A percentile compares a stretch with the other conserved stretches of the same genome.
Evolutionary conservation across 2,329 filamentous ascomycete genomes (phyloP).

Genomic region (Lecanoromycetidae sp.): DNA sequence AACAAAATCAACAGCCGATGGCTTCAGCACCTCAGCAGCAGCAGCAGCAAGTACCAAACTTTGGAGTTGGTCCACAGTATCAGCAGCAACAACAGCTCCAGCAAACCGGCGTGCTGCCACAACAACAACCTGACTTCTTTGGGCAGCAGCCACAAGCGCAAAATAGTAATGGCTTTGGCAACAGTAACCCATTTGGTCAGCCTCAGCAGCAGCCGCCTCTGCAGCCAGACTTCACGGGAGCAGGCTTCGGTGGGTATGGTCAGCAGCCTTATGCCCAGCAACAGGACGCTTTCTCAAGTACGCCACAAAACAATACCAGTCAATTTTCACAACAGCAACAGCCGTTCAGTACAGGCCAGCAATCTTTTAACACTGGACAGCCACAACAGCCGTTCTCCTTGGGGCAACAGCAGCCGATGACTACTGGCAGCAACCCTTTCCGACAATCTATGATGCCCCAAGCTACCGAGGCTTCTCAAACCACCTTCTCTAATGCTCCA

Average conservation of each 20-base stretch:
- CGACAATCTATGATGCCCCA: slow-evolving; percentile 67
- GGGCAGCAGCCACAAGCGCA: slow-evolving; percentile 22
- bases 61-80: slow-evolving; percentile 23
- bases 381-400: slow-evolving; percentile 21
- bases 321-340: slow-evolving; percentile 35
- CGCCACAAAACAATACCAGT: not conserved
- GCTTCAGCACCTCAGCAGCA: slow-evolving; percentile 26
- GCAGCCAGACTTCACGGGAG: slow-evolving; percentile 55
- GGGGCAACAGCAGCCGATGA: slow-evolving; percentile 39
- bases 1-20: slow-evolving; percentile 71
- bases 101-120: slow-evolving; percentile 19
- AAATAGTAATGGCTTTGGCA: slow-evolving; percentile 21
- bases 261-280: slow-evolving; percentile 43
- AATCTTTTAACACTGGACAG: slow-evolving; percentile 28
- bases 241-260: slow-evolving; percentile 73
- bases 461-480: slow-evolving; percentile 37
- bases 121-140: slow-evolving; percentile 9
- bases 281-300: slow-evolving; percentile 14
- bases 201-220: slow-evolving; percentile 32
- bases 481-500: slow-evolving; percentile 31
- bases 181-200: slow-evolving; percentile 29
- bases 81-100: slow-evolving; percentile 26
- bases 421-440: slow-evolving; percentile 61
- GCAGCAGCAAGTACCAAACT: slow-evolving; percentile 25
- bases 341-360: slow-evolving; percentile 28